Base-by-base conservation (phyloP, 768 basidiomycete species). In the Pleurotus pulmonarius region DNA sequence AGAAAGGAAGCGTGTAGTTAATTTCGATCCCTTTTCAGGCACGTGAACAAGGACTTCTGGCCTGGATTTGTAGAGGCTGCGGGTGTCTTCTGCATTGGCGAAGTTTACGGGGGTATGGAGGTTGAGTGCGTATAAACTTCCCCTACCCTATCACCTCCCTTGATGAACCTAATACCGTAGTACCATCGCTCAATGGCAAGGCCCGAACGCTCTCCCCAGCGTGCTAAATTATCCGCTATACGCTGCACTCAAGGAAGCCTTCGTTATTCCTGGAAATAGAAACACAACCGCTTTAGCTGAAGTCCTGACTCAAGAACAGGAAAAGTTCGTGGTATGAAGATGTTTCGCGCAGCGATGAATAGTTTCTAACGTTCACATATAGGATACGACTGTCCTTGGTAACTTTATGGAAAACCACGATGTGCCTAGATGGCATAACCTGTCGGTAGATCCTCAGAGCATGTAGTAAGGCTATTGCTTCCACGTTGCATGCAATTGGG, bases 391-490 rank as follows among this genome's bases (percentile, higher is more conserved):
- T 16, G 56, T 78, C 34, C 79, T 91, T 2, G 90, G 90, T 1
- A 90, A 88, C 63, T 92, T 92, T 71, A 67, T 92, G 34, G 89
- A 90, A 70, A 90, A 91, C 66, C 88, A 90, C 59, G 88, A 91
- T 65, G 56, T 88, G 9, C 82, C 87, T 6, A 82, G 90, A 51
- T 92, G 88, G 87, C 78, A 81, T 47, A 88, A 86, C 67, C 48
- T 79, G 11, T 86, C 87, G 1, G 83, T 87, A 15, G 90, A 92
- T 62, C 82, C 82, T 3, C 88, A 90, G 66, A 84, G 77, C 67
- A 72, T 88, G 60, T 85, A 82, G 85, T 85, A 63, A 60, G 82
- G 67, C 22, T 49, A 25, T 37, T 26, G 12, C 29, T 37, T 57
- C 34, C 49, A 43, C 46, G 13, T 44, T 25, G 24, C 18, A 47